These are phyloP conservation scores for Tuber umbilicatum DNA, from an alignment of 495 filamentous ascomycete species.

Conservation along the genomic window DNA sequence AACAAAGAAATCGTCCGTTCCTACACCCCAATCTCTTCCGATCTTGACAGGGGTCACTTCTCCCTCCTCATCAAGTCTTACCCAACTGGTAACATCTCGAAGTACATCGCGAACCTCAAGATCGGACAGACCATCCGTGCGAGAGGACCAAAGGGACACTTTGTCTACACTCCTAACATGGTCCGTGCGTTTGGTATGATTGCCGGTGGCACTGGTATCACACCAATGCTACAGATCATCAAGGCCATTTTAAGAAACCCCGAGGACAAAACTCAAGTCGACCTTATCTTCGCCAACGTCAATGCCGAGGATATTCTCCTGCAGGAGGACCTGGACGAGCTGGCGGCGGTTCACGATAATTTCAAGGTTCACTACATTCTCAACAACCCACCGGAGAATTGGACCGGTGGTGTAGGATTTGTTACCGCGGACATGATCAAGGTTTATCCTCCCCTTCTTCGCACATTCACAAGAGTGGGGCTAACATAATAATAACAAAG, in stretches of 20 bases:
- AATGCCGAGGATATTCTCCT: conserved; percentile 86
- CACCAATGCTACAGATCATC: conserved; percentile 93
- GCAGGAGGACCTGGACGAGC: conserved; percentile 76
- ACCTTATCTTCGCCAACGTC: conserved; percentile 94
- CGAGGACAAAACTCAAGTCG: conserved; percentile 78
- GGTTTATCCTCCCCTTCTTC: conserved; percentile 46
- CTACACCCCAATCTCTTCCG: conserved; percentile 92
- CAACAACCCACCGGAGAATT: conserved; percentile 87
- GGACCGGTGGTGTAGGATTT: conserved; percentile 86
- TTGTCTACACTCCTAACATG: conserved; percentile 94
- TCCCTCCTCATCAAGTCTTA: conserved; percentile 97
- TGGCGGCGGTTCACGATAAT: conserved; percentile 65
- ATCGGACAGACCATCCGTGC: conserved; percentile 85
- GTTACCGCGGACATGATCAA: conserved; percentile 94
- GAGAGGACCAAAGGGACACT: conserved; percentile 87
- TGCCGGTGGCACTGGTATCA: conserved; percentile 94
- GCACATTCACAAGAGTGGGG: conserved; percentile 3
- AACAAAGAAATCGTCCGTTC: conserved; percentile 90
- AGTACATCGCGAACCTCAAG: conserved; percentile 72
- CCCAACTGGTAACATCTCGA: conserved; percentile 90
- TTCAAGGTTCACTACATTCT: conserved; percentile 90
- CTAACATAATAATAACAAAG: conserved; percentile 43
- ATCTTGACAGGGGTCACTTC: conserved; percentile 87
- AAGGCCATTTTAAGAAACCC: conserved; percentile 75
- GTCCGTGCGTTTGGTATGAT: conserved; percentile 94